Evolutionary conservation across 371 early-diverging fungal genomes (phyloP), one percentile per base, ranked within the genome.

Genomic region (Hamiltosporidium magnivora): DNA sequence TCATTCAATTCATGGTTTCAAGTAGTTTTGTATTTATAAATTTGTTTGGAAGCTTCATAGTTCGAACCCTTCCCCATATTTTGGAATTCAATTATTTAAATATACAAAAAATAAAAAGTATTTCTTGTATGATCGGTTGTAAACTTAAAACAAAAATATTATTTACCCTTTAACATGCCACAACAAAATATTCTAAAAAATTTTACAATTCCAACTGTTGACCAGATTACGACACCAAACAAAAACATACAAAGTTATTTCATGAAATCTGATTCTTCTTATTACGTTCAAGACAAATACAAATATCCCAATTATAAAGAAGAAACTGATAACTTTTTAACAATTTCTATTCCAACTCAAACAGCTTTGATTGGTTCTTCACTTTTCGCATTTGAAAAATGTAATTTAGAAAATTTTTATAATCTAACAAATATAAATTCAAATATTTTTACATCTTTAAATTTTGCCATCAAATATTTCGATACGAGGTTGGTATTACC

Each of bases 241-340:
- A 81, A 81, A 71, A 74, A 81, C 68, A 64, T 79, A 44, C 63
- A 70, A 55, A 76, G 80, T 66, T 79, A 68, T 58, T 81, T 78
- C 60, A 68, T 75, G 70, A 78, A 70, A 61, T 71, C 42, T 58
- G 82, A 81, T n/a, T 46, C 44, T 9, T 75, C 80, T 38, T 76
- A 69, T 68, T 76, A 69, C 53, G 72, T 74, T 1, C 14, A 44
- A 9, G 58, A 64, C 8, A 44, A 71, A 55, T 42, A 74, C 12
- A 72, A 73, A 54, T 75, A 72, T 58, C 36, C 68, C 9, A 43
- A 38, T 9, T 80, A 80, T 58, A 65, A 56, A 63, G 25, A 25
- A 25, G 61, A 46, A 58, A 49, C 52, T 49, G 58, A 58, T 25
- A 11, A 12, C 6, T 46, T 46, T 12, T 4, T 69, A 3, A 43